Evolutionary conservation across 2,329 filamentous ascomycete species (phyloP), one percentile per base, ranked within the genome.

Genomic region (Beauveria rudraprayagi): DNA sequence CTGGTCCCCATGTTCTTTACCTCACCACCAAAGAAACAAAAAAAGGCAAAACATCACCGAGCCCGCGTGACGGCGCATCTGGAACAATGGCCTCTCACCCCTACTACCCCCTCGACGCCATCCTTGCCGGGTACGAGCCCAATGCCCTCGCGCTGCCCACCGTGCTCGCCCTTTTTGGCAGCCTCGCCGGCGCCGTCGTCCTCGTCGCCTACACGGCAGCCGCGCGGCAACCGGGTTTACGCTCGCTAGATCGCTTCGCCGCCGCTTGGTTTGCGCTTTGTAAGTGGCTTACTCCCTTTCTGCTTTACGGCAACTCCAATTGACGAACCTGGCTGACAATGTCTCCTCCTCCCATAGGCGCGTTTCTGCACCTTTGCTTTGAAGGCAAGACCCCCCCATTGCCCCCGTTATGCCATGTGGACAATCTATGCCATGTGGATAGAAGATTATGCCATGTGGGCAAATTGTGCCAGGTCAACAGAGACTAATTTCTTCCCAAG

Each of bases 331-430:
- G 44, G 44, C 46, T 48, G n/a, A 26, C 6, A 14, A 46, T 3
- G 24, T 48, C 24, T 9, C 41, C 41, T n/a, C 16, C 3, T 6
- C 41, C 41, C 41, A 4, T 28, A 87, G 84, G 83, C 66, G 86
- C 84, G 2, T 84, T 81, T 66, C 78, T 96, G 43, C 92, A 96
- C 74, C 80, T 88, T 60, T 86, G 89, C 69, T 96, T 96, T 72
- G 91, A 96, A 77, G 90, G 88, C 84, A 65, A 64, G 71, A 62
- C 22, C 24, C 6, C 19, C 14, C 2, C 14, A 37, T 37, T 22
- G 37, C 10, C 9, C 48, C 9, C 14, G 16, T 37, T 16, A 16
- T 16, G 30, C 11, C 30, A 34, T 34, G 30, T 34, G 3, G 30
- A 34, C 30, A 34, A 10, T 11, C 4, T 11, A 34, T 37, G 11